Base-by-base conservation (phyloP, 2,329 filamentous ascomycete genomes). In the Epichloe uncinata region DNA sequence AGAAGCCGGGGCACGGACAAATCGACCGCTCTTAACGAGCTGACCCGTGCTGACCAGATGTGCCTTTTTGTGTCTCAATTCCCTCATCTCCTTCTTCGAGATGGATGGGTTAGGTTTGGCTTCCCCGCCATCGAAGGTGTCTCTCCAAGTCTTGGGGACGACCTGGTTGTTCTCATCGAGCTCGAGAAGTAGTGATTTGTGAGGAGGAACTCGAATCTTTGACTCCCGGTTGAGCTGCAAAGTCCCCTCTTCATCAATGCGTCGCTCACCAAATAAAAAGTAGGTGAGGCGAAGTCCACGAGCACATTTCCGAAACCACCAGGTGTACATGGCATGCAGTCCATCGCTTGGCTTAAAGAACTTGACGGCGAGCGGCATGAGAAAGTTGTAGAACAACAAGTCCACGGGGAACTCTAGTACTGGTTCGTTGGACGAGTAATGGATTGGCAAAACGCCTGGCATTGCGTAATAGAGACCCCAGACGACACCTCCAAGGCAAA, bases 221-320 rank as follows among this genome's bases (percentile, higher is more conserved):
- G 68, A 67, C 7, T 63, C 60, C 1, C 57, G 50, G 0, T 57
- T 53, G 26, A 82, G 70, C 38, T 75, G 69, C 44, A 85, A 70
- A 22, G 72, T 73, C 7, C 88, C 87, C 66, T 96, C 88, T 64
- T 98, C 91, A 53, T 95, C 87, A 20, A 79, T 71, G 30, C 76
- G 75, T 52, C 87, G 79, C 57, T 95, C 85, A 13, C 87, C 88
- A 61, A 98, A 97, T 41, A 98, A 78, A 64, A 98, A 98, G 70
- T 90, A 87, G 1, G 88, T 94, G 36, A 98, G 73, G 20, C 91
- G 80, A 48, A 98, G 72, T 40, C 75, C 71, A 47, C 87, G 77
- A 12, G 90, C 93, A 62, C 90, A 95, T 58, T 79, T 81, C 57
- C 85, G 83, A 69, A 98, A 95, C 88, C 93, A 98, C 91, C 91